These are phyloP conservation scores for Candida peoriensis DNA, from an alignment of 805 yeast genomes.

Conservation along the genomic window DNA sequence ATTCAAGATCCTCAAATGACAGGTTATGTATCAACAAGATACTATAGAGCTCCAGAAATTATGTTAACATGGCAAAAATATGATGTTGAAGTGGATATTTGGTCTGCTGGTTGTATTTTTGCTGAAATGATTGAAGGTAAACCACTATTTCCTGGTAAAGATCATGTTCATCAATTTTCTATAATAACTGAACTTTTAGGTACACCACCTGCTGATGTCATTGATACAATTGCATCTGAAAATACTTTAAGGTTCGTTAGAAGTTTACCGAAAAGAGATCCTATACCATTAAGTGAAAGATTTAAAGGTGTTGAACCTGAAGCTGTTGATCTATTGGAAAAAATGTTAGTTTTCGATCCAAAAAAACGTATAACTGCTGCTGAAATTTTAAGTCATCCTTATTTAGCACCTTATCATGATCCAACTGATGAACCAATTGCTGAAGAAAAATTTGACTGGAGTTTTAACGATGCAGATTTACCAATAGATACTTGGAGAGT, in stretches of 20 bases:
- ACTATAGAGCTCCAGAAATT: slow-evolving; percentile 96
- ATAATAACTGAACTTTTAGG: slow-evolving; percentile 95
- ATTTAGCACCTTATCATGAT: slow-evolving; percentile 92
- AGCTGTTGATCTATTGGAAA: slow-evolving; percentile 82
- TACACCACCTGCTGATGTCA: slow-evolving; percentile 93
- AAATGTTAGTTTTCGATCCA: slow-evolving; percentile 94
- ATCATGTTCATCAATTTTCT: slow-evolving; percentile 96
- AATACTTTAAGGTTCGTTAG: slow-evolving; percentile 92
- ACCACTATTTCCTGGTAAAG: slow-evolving; percentile 96
- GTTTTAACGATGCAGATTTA: slow-evolving; percentile 94
- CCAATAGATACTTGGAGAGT: slow-evolving; percentile 99
- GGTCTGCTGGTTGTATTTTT: slow-evolving; percentile 97
- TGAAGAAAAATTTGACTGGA: slow-evolving; percentile 92
- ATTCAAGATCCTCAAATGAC: slow-evolving; percentile 99
- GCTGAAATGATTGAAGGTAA: slow-evolving; percentile 98
- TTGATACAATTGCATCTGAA: slow-evolving; percentile 92
- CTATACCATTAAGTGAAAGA: slow-evolving; percentile 80
- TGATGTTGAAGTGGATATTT: slow-evolving; percentile 93
- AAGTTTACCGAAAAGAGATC: slow-evolving; percentile 87
- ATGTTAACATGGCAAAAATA: slow-evolving; percentile 99
- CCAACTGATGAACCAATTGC: slow-evolving; percentile 97
- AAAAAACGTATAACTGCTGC: slow-evolving; percentile 90
- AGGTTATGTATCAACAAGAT: slow-evolving; percentile 93
- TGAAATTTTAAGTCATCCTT: slow-evolving; percentile 84
- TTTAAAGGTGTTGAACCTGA: slow-evolving; percentile 77